Evolutionary conservation across 2,329 filamentous ascomycete genomes (phyloP).

Genomic region (Aspergillus pseudoglaucus): DNA sequence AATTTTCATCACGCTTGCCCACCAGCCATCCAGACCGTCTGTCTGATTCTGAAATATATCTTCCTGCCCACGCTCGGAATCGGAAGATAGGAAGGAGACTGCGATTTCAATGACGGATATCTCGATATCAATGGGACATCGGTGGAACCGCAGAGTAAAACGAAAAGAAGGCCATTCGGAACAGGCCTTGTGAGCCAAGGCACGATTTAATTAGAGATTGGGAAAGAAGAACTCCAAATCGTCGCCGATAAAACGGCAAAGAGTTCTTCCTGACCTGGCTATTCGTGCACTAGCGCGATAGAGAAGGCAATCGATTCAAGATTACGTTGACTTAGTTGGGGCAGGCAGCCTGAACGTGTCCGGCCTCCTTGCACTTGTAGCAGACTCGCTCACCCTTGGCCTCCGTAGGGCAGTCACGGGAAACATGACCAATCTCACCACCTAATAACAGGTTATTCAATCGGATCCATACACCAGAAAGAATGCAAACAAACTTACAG

Average conservation of each 20-base stretch:
- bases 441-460: slow-evolving; percentile 34
- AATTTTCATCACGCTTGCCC: slow-evolving; percentile 15
- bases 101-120: slow-evolving; percentile 7
- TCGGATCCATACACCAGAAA: slow-evolving; percentile 1
- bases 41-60: slow-evolving; percentile 11
- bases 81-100: slow-evolving; percentile 4
- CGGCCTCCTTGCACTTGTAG: slow-evolving; percentile 88
- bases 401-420: slow-evolving; percentile 92
- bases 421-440: slow-evolving; percentile 86
- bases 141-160: slow-evolving; percentile 10
- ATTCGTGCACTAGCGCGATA: slow-evolving; percentile 16
- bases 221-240: slow-evolving; percentile 20
- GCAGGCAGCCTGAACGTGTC: slow-evolving; percentile 92
- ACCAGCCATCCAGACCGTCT: slow-evolving; percentile 21
- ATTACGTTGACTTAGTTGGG: slow-evolving; percentile 57
- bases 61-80: slow-evolving; percentile 7
- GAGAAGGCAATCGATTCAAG: slow-evolving; percentile 20
- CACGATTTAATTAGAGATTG: slow-evolving; percentile 17
- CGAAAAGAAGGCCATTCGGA: slow-evolving; percentile 15
- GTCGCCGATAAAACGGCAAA: slow-evolving; percentile 15
- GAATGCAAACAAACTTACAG: slow-evolving; percentile 52
- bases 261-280: slow-evolving; percentile 9
- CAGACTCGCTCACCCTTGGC: slow-evolving; percentile 88
- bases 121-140: slow-evolving; percentile 12
- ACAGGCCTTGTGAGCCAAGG: slow-evolving; percentile 11